Percentiles rank a stretch among this genome's conserved stretches.
These are phyloP conservation scores for Phoma herbarum DNA, from an alignment of 2,329 filamentous ascomycete genomes.

Conservation along the genomic window DNA sequence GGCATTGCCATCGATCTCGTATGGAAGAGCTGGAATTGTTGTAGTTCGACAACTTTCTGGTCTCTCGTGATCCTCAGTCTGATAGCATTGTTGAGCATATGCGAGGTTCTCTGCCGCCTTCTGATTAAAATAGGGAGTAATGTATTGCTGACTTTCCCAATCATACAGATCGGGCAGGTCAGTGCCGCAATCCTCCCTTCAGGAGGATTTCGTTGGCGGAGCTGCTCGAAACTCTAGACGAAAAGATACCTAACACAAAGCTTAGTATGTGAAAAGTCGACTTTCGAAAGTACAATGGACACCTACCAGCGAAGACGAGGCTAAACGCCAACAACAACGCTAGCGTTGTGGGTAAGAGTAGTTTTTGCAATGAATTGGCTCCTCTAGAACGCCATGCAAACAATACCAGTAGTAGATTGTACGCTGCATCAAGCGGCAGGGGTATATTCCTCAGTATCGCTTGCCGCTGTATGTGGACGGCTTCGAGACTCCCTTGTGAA, in stretches of 20 bases:
- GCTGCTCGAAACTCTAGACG: constrained; percentile 42
- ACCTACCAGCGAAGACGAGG: constrained; percentile 13
- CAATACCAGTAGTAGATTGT: constrained; percentile 12
- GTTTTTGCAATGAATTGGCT: neutral
- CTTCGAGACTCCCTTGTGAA: constrained; percentile 28
- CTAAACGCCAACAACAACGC: neutral
- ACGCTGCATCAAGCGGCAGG: constrained; percentile 19
- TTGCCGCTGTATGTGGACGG: constrained; percentile 46
- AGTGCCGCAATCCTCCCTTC: constrained; percentile 32
- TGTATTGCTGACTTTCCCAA: neutral
- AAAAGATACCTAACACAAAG: constrained; percentile 48
- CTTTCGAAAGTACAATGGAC: too few relatives aligned
- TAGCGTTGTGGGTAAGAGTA: neutral
- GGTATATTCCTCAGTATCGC: constrained; percentile 45
- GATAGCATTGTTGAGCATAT: constrained; percentile 26
- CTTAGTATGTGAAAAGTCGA: too few relatives aligned
- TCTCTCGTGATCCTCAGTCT: constrained; percentile 16
- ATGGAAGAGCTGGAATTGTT: constrained; percentile 2
- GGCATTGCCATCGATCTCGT: neutral
- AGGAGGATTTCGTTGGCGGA: constrained; percentile 46
- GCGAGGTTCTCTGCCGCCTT: constrained; percentile 16
- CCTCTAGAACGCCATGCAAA: constrained; percentile 2
- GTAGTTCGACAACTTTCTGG: neutral
- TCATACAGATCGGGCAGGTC: neutral
- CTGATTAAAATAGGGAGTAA: constrained; percentile 9